Percentiles rank a stretch among this genome's conserved stretches.
These are phyloP conservation scores for Retiboletus flavoniger DNA, from an alignment of 1,284 basidiomycete species.

Conservation along the genomic window DNA sequence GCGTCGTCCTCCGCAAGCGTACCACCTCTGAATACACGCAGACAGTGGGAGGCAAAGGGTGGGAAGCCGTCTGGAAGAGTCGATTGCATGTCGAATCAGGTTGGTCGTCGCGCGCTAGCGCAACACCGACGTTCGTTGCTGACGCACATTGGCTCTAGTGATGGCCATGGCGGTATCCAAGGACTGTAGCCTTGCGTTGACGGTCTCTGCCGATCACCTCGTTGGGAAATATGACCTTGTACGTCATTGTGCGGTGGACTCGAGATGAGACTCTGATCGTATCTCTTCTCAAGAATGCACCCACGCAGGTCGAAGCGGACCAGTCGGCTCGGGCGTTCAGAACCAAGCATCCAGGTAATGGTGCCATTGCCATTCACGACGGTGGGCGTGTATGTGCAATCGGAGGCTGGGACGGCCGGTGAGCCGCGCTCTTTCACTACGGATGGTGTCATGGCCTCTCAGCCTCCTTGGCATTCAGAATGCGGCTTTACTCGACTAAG, in stretches of 20 bases:
- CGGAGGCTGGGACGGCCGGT: constrained; percentile 90
- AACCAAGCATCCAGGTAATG: constrained; percentile 81
- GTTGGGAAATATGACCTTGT: constrained; percentile 68
- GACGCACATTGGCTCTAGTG: constrained; percentile 46
- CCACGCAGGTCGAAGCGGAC: constrained; percentile 15
- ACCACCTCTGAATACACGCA: constrained; percentile 34
- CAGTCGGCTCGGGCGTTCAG: constrained; percentile 38
- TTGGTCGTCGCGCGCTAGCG: constrained; percentile 37
- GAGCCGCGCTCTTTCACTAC: constrained; percentile 27
- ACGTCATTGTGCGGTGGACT: background rate
- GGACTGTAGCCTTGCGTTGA: constrained; percentile 62
- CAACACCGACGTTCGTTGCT: background rate
- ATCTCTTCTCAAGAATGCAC: constrained; percentile 3
- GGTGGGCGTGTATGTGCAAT: constrained; percentile 77
- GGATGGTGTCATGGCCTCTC: background rate
- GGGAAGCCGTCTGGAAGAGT: constrained; percentile 68
- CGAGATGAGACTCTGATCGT: background rate
- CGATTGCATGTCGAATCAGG: constrained; percentile 79
- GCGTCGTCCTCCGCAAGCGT: constrained; percentile 63
- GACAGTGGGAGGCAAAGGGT: constrained; percentile 72
- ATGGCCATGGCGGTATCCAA: constrained; percentile 80
- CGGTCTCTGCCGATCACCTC: constrained; percentile 83
- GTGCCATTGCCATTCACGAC: constrained; percentile 68
- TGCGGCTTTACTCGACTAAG: constrained; percentile 76
- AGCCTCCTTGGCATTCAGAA: constrained; percentile 41